Evolutionary conservation across 108 stramenopile species (phyloP).

Genomic region (Fragilariopsis cylindrus): DNA sequence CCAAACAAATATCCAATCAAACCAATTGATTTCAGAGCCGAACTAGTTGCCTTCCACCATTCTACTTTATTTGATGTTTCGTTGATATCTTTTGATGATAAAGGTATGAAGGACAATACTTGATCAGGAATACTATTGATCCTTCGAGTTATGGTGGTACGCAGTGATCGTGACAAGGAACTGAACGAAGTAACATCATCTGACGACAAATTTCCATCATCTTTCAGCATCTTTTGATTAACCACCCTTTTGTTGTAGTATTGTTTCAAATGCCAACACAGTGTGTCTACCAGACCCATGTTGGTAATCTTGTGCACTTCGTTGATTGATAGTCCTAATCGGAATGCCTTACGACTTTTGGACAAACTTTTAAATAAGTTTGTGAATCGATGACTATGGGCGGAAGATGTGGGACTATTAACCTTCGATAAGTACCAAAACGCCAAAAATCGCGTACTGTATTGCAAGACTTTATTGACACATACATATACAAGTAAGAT

Average conservation of each 20-base stretch:
- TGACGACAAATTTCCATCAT: not conserved
- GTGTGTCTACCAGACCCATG: slow-evolving; percentile 50
- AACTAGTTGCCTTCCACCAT: slow-evolving; percentile 55
- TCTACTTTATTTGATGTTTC: slow-evolving; percentile 24
- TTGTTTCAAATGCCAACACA: slow-evolving; percentile 41
- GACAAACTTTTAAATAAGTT: slow-evolving; percentile 56
- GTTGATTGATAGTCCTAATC: slow-evolving; percentile 68
- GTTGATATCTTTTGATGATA: slow-evolving; percentile 3
- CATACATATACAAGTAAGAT: too few species aligned
- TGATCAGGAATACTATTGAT: not conserved
- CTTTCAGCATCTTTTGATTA: not conserved
- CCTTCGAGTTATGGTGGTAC: not conserved
- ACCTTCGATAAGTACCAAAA: slow-evolving; percentile 50
- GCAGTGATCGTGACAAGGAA: not conserved
- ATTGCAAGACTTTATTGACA: slow-evolving; percentile 54
- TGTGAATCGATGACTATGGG: slow-evolving; percentile 38
- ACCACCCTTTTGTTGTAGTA: not conserved
- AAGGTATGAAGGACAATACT: not conserved
- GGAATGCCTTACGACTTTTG: slow-evolving; percentile 74
- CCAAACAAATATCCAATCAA: slow-evolving; percentile 77
- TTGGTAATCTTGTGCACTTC: slow-evolving; percentile 61
- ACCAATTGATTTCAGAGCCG: slow-evolving; percentile 63
- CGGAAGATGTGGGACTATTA: not conserved
- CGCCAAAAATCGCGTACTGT: slow-evolving; percentile 54
- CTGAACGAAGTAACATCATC: not conserved